These are phyloP conservation scores for Pestalotiopsis fici DNA, from an alignment of 2,329 filamentous ascomycete genomes.

Conservation along the genomic window DNA sequence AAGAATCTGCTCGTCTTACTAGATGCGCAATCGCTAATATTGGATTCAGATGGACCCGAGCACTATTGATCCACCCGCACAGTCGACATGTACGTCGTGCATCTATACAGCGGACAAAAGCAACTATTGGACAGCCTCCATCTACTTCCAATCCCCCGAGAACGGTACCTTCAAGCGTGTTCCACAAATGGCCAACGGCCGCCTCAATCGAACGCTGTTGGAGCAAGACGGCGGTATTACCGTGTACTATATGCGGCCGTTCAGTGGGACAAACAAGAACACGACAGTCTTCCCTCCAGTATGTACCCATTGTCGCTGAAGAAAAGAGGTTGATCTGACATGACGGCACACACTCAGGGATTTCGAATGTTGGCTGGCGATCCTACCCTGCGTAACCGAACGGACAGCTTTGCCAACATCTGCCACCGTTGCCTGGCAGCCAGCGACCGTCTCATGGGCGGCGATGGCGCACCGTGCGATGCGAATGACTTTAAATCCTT, in stretches of 20 bases:
- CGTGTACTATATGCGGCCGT: slow-evolving; percentile 28
- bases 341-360: slow-evolving; percentile 16
- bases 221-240: slow-evolving; percentile 28
- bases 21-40: neutral
- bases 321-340: neutral
- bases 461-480: slow-evolving; percentile 30
- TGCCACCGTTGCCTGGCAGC: slow-evolving; percentile 11
- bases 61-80: slow-evolving; percentile 23
- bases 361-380: slow-evolving; percentile 33
- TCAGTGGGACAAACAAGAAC: slow-evolving; percentile 25
- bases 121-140: slow-evolving; percentile 33
- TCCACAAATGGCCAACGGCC: slow-evolving; percentile 29
- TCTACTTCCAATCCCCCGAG: slow-evolving; percentile 29
- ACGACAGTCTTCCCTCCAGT: slow-evolving; percentile 27
- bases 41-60: slow-evolving; percentile 18
- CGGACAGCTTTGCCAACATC: neutral
- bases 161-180: slow-evolving; percentile 33
- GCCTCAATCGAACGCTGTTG: slow-evolving; percentile 21
- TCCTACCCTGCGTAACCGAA: neutral
- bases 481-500: slow-evolving; percentile 17
- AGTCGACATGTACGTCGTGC: slow-evolving; percentile 29
- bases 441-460: neutral
- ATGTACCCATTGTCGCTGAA: slow-evolving; percentile 8
- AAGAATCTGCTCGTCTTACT: neutral
- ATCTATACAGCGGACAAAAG: slow-evolving; percentile 33